phyloP scores from a whole-genome alignment of 2,329 filamentous ascomycete species.

The Fusarium sp. region DNA sequence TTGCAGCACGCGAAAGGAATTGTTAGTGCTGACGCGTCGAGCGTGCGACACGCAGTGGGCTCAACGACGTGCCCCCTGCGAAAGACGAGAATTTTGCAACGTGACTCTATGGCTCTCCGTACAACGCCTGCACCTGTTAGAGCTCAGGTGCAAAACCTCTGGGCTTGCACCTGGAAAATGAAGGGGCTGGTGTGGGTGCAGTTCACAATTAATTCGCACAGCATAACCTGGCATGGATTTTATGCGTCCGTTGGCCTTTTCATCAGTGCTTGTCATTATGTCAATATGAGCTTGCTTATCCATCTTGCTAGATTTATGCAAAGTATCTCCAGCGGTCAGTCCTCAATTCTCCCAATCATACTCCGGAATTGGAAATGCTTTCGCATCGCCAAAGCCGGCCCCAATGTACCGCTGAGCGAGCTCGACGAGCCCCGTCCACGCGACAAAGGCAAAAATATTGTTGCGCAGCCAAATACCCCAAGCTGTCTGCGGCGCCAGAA shows the following conservation, averaged over 20 bases:
- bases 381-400: conserved; percentile 21
- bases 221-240: background rate
- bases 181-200: background rate
- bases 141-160: background rate
- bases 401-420: conserved; percentile 41
- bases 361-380: conserved; percentile 47
- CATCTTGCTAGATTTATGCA: background rate
- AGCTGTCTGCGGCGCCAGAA: conserved; percentile 55
- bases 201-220: background rate
- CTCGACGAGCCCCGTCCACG: conserved; percentile 47
- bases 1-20: background rate
- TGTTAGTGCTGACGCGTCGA: background rate
- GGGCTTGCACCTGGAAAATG: background rate
- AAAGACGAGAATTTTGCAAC: fast-evolving
- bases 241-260: background rate
- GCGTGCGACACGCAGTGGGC: background rate
- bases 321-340: background rate
- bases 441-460: conserved; percentile 49
- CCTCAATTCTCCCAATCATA: conserved; percentile 42
- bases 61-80: background rate
- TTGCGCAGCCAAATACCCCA: conserved; percentile 57
- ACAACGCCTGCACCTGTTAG: background rate
- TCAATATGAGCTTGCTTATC: background rate
- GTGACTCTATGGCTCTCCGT: background rate
- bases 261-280: background rate